Conservation (phyloP, 257 asterid genomes). For the Rubia yunnanensis region DNA sequence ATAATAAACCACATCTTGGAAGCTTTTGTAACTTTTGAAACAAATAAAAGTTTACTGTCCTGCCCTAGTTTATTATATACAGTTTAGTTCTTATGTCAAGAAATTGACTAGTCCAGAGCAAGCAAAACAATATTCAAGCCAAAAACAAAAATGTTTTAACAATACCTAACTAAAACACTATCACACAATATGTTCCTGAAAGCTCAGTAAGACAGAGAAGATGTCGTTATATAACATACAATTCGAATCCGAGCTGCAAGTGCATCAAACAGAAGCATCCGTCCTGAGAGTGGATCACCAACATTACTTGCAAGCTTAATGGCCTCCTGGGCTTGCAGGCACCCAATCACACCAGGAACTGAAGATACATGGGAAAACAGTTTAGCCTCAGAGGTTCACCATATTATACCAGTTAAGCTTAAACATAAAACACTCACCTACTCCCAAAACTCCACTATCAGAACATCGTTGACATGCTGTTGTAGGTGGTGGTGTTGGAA, state of each 20-base stretch:
- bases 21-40: background rate
- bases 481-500: slow-evolving; percentile 96
- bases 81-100: background rate
- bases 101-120: background rate
- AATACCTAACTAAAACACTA: background rate
- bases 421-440: slow-evolving; percentile 40
- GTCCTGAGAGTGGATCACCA: slow-evolving; percentile 89
- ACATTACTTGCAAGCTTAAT: slow-evolving; percentile 69
- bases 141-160: background rate
- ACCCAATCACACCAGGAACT: slow-evolving; percentile 96
- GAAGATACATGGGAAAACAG: slow-evolving; percentile 9
- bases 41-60: background rate
- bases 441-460: slow-evolving; percentile 96
- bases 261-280: slow-evolving; percentile 84
- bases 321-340: slow-evolving; percentile 94
- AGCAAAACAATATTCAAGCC: background rate
- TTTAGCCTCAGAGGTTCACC: too few relatives aligned
- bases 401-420: background rate
- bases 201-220: background rate
- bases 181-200: background rate
- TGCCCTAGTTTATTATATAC: background rate
- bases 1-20: background rate
- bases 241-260: slow-evolving; percentile 63
- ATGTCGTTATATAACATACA: slow-evolving; percentile 31
- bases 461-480: slow-evolving; percentile 95